Base-by-base conservation (phyloP, 164 flowering plant genomes). In the Cinnamomum chago region DNA sequence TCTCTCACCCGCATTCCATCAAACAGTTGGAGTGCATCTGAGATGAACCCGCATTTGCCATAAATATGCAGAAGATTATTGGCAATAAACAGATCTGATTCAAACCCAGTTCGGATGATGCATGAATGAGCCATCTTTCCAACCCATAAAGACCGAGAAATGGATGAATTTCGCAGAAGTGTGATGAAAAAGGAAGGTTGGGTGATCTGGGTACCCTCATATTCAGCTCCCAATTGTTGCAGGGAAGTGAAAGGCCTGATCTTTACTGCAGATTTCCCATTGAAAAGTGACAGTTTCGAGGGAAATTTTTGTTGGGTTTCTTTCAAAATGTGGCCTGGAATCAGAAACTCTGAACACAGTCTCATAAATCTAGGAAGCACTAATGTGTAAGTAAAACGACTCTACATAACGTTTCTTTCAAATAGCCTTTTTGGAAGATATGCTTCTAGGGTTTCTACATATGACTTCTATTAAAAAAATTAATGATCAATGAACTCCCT, bases 1-100 rank as follows among this genome's bases (percentile, higher is more conserved):
- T 81, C 81, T 68, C 79, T 76, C 6, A 64, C 68, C 50, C 20
- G 64, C 76, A 82, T 79, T 74, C 74, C 72, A 20, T 76, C 58
- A 67, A 82, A 79, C 76, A 79, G 3, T 4, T 58, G 25, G 50
- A 74, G 72, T 7, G 78, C 76, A 13, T 66, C 60, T 14, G 22
- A 30, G 23, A 74, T 60, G 3, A 40, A 58, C 5, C 64, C 68
- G 14, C 73, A 71, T 12, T 17, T 50, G 11, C 73, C 58, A 55
- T 82, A 76, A 24, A 30, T 22, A 17, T 73, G 77, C 52, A 74
- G 77, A 33, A 78, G 79, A 64, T 62, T 76, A 66, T 81, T 81
- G 58, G 12, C 10, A 7, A 76, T 7, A 11, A 76, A 33, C 71
- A 74, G 14, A 76, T 74, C 65, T n/a, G 71, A 76, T 4, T 20